Evolutionary conservation across 441 rosid species (phyloP), one percentile per base, ranked within the genome.

Genomic region (Corymbia citriodora): DNA sequence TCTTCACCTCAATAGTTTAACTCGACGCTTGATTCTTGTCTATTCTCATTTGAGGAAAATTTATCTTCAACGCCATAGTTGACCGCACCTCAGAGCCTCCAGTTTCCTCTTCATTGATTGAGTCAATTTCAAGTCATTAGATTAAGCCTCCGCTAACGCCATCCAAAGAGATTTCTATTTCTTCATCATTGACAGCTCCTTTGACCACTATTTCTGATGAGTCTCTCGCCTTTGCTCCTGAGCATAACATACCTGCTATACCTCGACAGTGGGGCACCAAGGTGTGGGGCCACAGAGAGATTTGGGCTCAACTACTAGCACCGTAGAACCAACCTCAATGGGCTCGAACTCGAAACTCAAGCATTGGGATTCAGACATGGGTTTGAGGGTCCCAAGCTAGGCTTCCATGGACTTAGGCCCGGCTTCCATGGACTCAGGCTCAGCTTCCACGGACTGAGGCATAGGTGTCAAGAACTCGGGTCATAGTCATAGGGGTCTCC

Each of bases 181-280:
- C 70, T 63, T 63, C 33, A 27, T 29, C 4, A 0, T 6, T 4
- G 14, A 13, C 13, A 16, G n/a, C 70, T 63, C 33, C 33, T 15
- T 1, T 4, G 8, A 29, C 6, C 18, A 13, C 0, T 29, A 17
- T 12, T 16, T 61, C 6, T n/a, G 2, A 27, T 15, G 8, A 61
- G 68, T 61, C 68, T 27, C 31, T 61, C 3, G 8, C 68, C 31
- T 61, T 27, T 61, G 3, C 13, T 61, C 68, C 5, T 61, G 31
- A 23, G 63, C 63, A 57, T 21, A 57, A 57, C 63, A 57, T 13
- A 57, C 29, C 3, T 1, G 29, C 29, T 10, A 57, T 27, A 57
- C 63, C 63, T 57, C 1, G 5, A 23, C 3, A 2, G 13, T 57
- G 23, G 63, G 29, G 63, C 63, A 23, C 7, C 25, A 4, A 29